Percentiles rank a stretch among this genome's conserved stretches.
Conservation (phyloP, 176 grass and related monocot genomes). For the Miscanthus lutarioriparius region DNA sequence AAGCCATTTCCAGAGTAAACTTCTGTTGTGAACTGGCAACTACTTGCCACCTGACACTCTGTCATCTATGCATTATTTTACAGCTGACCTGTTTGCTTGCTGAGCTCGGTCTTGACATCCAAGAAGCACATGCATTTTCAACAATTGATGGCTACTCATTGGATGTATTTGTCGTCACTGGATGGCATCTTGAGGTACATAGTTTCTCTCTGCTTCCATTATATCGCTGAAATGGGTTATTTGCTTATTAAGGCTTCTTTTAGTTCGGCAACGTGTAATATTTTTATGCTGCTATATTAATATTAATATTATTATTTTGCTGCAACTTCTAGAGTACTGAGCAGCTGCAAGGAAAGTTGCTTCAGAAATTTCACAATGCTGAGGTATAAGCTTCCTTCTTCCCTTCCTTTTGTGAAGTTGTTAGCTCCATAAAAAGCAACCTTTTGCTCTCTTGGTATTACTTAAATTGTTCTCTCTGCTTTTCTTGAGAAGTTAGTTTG, state of each 20-base stretch:
- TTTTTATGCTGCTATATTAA: background rate
- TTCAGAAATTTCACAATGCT: slow-evolving; percentile 54
- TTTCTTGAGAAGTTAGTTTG: background rate
- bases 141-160: slow-evolving; percentile 81
- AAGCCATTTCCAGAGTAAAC: background rate
- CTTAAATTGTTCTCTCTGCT: background rate
- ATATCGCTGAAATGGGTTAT: background rate
- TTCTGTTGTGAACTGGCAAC: background rate
- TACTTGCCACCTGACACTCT: background rate
- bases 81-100: slow-evolving; percentile 81
- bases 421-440: slow-evolving; percentile 11
- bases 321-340: slow-evolving; percentile 53
- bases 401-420: slow-evolving; percentile 7
- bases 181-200: slow-evolving; percentile 77
- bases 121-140: slow-evolving; percentile 93
- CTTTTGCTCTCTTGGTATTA: background rate
- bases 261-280: background rate
- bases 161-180: slow-evolving; percentile 78
- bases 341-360: slow-evolving; percentile 45
- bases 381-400: slow-evolving; percentile 48
- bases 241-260: background rate
- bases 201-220: background rate
- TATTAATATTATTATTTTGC: background rate
- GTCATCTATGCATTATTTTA: slow-evolving; percentile 15
- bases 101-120: slow-evolving; percentile 86